These are phyloP conservation scores for Themeda triandra DNA, from an alignment of 176 grass and related monocot genomes.

Conservation along the genomic window DNA sequence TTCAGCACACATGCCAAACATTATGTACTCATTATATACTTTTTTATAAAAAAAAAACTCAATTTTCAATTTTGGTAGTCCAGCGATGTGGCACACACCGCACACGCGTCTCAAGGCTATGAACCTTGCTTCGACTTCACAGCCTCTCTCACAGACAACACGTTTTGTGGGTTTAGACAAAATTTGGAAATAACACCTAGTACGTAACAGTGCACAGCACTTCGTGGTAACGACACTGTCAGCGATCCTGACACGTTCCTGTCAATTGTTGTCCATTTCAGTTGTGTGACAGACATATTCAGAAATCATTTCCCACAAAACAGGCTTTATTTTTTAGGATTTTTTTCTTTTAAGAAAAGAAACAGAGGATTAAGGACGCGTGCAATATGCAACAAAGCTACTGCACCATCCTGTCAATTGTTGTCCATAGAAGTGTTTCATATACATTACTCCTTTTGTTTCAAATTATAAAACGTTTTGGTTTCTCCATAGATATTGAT, in stretches of 20 bases:
- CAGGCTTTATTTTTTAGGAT: not conserved
- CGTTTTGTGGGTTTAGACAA: not conserved
- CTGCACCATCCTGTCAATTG: too few relatives aligned
- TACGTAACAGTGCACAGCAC: not conserved
- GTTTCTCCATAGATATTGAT: not conserved
- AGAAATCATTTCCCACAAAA: not conserved
- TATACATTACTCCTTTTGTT: too few relatives aligned
- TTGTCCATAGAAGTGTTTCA: not conserved
- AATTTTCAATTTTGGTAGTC: too few relatives aligned
- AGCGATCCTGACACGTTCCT: not conserved
- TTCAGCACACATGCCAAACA: not conserved
- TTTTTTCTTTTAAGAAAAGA: not conserved
- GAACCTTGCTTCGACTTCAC: not conserved
- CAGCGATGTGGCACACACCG: too few relatives aligned
- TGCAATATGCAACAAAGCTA: not conserved
- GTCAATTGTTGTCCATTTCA: not conserved
- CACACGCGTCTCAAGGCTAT: not conserved
- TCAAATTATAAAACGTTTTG: too few relatives aligned
- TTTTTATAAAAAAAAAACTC: too few relatives aligned
- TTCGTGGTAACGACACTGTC: not conserved
- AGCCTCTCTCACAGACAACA: too few relatives aligned
- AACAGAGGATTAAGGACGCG: not conserved
- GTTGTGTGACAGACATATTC: not conserved
- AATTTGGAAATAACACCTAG: not conserved
- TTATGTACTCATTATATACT: not conserved